These are phyloP conservation scores for Amphirosellinia nigrospora DNA, from an alignment of 495 filamentous ascomycete species.

Conservation along the genomic window DNA sequence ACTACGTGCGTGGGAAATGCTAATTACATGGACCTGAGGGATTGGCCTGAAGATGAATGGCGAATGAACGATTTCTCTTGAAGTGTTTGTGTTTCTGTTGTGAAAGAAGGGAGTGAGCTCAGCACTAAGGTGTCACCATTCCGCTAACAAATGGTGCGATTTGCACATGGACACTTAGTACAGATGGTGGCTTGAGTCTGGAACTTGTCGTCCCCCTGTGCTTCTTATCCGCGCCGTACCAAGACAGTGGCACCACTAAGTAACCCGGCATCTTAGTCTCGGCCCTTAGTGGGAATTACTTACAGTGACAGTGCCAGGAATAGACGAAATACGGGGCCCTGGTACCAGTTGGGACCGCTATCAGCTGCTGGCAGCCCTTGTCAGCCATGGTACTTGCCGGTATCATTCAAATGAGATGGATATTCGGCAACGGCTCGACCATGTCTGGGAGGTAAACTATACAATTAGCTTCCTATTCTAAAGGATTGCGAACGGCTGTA, in stretches of 20 bases:
- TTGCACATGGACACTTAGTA: not conserved
- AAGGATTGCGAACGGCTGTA: not conserved
- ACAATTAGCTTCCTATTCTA: not conserved
- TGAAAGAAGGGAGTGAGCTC: not conserved
- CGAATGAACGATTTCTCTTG: not conserved
- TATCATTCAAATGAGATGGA: not conserved
- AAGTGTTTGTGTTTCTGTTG: not conserved
- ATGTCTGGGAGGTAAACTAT: not conserved
- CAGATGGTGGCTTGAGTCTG: constrained; percentile 15
- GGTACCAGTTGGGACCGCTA: not conserved
- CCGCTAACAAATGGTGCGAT: not conserved
- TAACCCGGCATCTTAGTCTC: not conserved
- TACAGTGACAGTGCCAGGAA: not conserved
- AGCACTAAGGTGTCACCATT: constrained; percentile 4
- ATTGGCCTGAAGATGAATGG: not conserved
- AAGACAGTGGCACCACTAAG: constrained; percentile 8
- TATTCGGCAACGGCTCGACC: constrained; percentile 17
- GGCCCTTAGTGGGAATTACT: not conserved
- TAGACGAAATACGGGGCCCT: not conserved
- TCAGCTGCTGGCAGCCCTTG: not conserved
- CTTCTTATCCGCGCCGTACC: constrained; percentile 8
- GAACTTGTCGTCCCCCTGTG: not conserved
- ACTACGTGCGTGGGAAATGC: too few species aligned
- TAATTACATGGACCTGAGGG: too few species aligned
- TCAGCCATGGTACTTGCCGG: not conserved